Evolutionary conservation across 1,139 yeast genomes (phyloP).

Genomic region (Geotrichum fermentans): DNA sequence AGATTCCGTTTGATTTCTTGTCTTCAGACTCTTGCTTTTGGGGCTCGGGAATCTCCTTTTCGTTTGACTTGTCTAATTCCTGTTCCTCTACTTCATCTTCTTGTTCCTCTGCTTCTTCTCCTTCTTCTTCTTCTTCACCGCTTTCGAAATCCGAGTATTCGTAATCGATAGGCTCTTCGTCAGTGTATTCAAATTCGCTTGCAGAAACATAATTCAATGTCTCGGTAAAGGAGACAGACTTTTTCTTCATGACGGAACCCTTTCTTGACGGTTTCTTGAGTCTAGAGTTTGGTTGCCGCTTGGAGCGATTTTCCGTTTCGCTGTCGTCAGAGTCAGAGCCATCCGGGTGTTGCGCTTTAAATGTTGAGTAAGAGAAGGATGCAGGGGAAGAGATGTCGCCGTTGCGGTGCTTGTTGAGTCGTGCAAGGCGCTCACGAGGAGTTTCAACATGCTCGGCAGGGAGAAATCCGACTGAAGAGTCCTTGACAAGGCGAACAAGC

Average conservation of each 20-base stretch:
- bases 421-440: constrained; percentile 82
- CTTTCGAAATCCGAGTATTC: constrained; percentile 27
- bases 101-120: neutral
- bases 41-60: constrained; percentile 18
- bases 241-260: constrained; percentile 13
- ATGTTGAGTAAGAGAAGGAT: constrained; percentile 1
- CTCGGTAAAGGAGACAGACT: constrained; percentile 28
- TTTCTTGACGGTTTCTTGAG: constrained; percentile 19
- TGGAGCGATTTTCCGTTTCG: constrained; percentile 3
- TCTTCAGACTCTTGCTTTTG: constrained; percentile 1
- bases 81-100: constrained; percentile 22
- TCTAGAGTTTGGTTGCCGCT: constrained; percentile 18
- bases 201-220: constrained; percentile 31
- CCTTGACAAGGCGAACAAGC: constrained; percentile 70
- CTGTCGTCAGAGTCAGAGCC: constrained; percentile 1
- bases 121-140: constrained; percentile 21
- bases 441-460: constrained; percentile 96
- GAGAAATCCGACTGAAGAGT: constrained; percentile 70
- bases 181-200: constrained; percentile 33
- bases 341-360: neutral
- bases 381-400: constrained; percentile 49
- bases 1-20: constrained; percentile 8
- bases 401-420: constrained; percentile 88
- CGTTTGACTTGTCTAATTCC: too few species aligned
- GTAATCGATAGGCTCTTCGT: constrained; percentile 26